phyloP scores from a whole-genome alignment of 2,329 filamentous ascomycete species.

The Claviceps fusiformis region DNA sequence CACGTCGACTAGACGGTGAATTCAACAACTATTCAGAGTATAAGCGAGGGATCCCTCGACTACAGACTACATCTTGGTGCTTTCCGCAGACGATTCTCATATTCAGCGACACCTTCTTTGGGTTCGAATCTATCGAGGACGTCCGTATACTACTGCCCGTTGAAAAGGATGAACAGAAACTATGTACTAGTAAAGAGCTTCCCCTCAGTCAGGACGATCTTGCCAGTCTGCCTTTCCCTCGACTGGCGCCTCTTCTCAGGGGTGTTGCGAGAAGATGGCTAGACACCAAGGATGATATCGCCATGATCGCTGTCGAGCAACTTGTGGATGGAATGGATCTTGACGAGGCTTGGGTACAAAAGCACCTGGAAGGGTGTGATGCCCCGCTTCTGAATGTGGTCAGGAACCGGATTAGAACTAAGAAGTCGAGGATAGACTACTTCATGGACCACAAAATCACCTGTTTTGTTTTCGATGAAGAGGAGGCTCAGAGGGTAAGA shows the following conservation, averaged over 20 bases:
- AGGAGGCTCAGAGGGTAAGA: constrained; percentile 8
- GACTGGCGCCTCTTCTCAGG: constrained; percentile 7
- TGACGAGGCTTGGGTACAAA: constrained; percentile 10
- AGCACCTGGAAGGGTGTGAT: constrained; percentile 5
- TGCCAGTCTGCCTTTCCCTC: constrained; percentile 10
- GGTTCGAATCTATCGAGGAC: background rate
- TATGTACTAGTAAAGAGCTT: background rate
- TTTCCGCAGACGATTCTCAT: background rate
- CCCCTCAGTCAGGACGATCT: constrained; percentile 1
- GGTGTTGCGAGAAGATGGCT: constrained; percentile 10
- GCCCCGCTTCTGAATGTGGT: constrained; percentile 6
- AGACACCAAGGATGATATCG: constrained; percentile 9
- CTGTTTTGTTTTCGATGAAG: constrained; percentile 11
- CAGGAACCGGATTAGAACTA: constrained; percentile 7
- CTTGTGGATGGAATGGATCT: constrained; percentile 15
- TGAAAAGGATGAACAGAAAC: background rate
- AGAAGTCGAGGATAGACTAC: constrained; percentile 11
- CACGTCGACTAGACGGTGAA: background rate
- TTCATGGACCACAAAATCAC: constrained; percentile 12
- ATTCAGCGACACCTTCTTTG: background rate
- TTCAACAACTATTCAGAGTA: background rate
- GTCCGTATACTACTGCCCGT: background rate
- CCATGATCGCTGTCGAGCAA: constrained; percentile 14
- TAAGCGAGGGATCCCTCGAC: background rate
- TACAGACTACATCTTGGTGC: background rate